These are phyloP conservation scores for Nepenthes mirabilis DNA, from an alignment of 148 eudicot species.

Conservation along the genomic window DNA sequence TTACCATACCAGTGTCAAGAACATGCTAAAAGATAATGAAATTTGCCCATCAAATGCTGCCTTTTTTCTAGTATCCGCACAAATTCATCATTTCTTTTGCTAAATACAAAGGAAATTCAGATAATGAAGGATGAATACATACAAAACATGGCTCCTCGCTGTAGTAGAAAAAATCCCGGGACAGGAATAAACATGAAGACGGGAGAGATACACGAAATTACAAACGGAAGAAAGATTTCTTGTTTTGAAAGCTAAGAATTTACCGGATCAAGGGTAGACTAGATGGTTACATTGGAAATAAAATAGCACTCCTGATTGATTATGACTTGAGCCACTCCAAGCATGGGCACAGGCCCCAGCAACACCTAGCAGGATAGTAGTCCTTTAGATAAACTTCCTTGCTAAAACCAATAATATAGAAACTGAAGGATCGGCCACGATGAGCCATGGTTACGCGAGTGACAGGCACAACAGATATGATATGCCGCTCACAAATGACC, in stretches of 20 bases:
- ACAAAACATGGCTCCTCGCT: too few species aligned
- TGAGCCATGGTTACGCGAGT: slow-evolving; percentile 79
- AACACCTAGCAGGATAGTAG: slow-evolving; percentile 70
- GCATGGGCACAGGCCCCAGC: slow-evolving; percentile 99
- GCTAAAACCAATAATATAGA: slow-evolving; percentile 73
- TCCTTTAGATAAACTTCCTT: slow-evolving; percentile 85
- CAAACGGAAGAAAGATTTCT: too few species aligned
- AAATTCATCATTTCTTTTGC: too few species aligned
- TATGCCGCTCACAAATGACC: slow-evolving; percentile 82
- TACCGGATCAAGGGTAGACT: not conserved
- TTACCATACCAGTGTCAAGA: too few species aligned
- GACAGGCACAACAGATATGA: slow-evolving; percentile 84
- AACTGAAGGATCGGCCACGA: slow-evolving; percentile 52
- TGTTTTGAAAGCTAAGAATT: not conserved
- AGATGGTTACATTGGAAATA: not conserved
- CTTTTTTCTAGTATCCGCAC: too few species aligned
- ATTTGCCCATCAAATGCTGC: too few species aligned
- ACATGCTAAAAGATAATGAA: too few species aligned
- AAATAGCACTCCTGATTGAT: slow-evolving; percentile 1
- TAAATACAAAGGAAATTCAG: too few species aligned
- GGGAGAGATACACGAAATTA: too few species aligned
- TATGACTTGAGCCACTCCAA: slow-evolving; percentile 75
- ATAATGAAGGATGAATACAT: too few species aligned
- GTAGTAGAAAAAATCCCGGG: too few species aligned
- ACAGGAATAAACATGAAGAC: too few species aligned